Evolutionary conservation across 1,284 basidiomycete genomes (phyloP).

Genomic region (Cutaneotrichosporon curvatum): DNA sequence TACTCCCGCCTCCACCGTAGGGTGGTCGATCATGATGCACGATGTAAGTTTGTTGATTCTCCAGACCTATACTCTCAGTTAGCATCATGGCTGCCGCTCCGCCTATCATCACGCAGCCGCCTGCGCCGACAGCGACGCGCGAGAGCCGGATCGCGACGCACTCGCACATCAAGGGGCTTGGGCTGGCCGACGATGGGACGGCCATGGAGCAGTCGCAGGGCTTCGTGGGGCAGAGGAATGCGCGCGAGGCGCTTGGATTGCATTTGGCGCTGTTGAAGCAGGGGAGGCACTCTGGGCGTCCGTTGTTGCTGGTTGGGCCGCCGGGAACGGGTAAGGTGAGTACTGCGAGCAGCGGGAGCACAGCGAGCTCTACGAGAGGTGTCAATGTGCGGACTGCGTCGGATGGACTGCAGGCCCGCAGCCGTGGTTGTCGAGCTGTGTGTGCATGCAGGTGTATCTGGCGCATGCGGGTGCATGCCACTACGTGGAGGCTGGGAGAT

Average conservation of each 20-base stretch:
- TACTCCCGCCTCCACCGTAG: slow-evolving; percentile 6
- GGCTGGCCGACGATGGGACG: slow-evolving; percentile 75
- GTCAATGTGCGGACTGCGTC: too few relatives aligned
- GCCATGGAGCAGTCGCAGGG: slow-evolving; percentile 70
- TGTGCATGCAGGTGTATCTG: too few relatives aligned
- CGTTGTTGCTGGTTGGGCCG: slow-evolving; percentile 44
- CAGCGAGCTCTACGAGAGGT: too few relatives aligned
- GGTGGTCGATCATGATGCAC: background rate
- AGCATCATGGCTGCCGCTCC: slow-evolving; percentile 11
- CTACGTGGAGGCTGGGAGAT: too few relatives aligned
- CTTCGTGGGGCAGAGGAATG: slow-evolving; percentile 83
- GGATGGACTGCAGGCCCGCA: too few relatives aligned
- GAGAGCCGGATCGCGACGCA: slow-evolving; percentile 46
- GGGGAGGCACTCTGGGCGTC: slow-evolving; percentile 43
- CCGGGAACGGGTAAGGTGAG: slow-evolving; percentile 46
- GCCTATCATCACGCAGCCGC: slow-evolving; percentile 39
- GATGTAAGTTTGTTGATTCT: too few relatives aligned
- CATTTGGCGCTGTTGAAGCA: slow-evolving; percentile 40
- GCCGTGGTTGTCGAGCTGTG: too few relatives aligned
- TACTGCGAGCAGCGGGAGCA: background rate
- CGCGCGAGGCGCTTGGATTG: slow-evolving; percentile 64
- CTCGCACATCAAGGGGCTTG: slow-evolving; percentile 69
- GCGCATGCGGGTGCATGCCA: too few relatives aligned
- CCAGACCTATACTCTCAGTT: too few relatives aligned
- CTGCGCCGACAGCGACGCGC: slow-evolving; percentile 40